phyloP scores from a whole-genome alignment of 495 filamentous ascomycete genomes.

The Penicillium macrosclerotiorum region DNA sequence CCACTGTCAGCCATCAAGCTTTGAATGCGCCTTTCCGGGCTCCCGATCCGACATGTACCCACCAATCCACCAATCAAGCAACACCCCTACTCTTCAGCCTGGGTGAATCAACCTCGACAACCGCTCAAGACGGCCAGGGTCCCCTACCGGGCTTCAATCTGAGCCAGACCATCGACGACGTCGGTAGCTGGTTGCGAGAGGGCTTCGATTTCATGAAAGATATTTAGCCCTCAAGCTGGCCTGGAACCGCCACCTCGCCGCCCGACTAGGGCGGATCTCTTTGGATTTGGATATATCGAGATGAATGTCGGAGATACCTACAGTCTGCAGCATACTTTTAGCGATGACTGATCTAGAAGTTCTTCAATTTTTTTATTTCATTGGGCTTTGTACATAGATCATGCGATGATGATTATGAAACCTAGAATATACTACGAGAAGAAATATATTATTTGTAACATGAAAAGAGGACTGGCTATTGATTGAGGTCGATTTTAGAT shows the following conservation, averaged over 20 bases:
- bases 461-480: no score
- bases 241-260: conserved; percentile 9
- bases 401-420: no score
- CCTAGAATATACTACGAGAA: no score
- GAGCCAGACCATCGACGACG: conserved; percentile 44
- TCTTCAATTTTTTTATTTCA: no score
- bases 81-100: conserved; percentile 30
- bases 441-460: no score
- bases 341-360: no score
- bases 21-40: neutral
- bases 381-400: no score
- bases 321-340: no score
- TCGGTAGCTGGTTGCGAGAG: conserved; percentile 45
- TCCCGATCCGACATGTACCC: neutral
- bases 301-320: no score
- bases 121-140: conserved; percentile 39
- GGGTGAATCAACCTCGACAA: conserved; percentile 33
- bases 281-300: conserved; percentile 4
- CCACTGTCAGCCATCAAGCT: neutral
- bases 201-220: conserved; percentile 41
- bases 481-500: no score
- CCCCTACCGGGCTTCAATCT: conserved; percentile 31
- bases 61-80: conserved; percentile 7
- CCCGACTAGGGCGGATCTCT: neutral
- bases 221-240: conserved; percentile 11